Base-by-base conservation (phyloP, 768 basidiomycete species). In the Rhizopogon vesiculosus region DNA sequence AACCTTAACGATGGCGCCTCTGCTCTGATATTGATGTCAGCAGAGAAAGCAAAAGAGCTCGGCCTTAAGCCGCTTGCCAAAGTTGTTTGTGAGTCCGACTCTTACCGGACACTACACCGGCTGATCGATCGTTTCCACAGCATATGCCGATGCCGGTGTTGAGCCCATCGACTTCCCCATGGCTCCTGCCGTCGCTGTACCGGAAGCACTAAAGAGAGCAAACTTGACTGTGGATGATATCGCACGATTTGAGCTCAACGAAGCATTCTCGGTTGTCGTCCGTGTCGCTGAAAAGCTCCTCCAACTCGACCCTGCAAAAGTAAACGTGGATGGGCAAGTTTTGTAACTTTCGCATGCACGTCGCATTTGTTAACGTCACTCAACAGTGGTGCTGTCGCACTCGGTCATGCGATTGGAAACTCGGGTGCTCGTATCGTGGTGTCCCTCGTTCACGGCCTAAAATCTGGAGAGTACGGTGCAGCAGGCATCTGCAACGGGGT, bases 401-500 rank as follows among this genome's bases (percentile, higher is more conserved):
- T 98, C 43, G 95, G 95, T 29, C 89, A 98, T 69, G 93, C 96
- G 44, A 93, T 98, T 68, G 96, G 96, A 57, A 98, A 93, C 73
- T 96, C 93, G 33, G 96, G 96, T 13, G 84, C 91, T 48, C 87
- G 96, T 45, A 98, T 98, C 73, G 79, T 98, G 48, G 95, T 98
- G 33, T 91, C 96, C 6, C 82, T 98, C 15, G 78, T 92, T 3
- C 94, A 98, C 68, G 84, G 87, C n/a, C 83, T 98, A 62, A 87
- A 96, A 78, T 71, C 86, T 3, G 95, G 95, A 39, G 80, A 98
- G 75, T 97, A 95, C 64, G 96, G 95, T 62, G 93, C 91, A 54
- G 96, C 95, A 39, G 94, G 89, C 70, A 88, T 98, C 62, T 98
- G 96, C 82, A 98, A 98, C 66, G 96, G 94, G 60, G 93, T 95